A percentile compares a stretch with the other conserved stretches of the same genome.
Conservation (phyloP, 1,284 basidiomycete species). For the Cystobasidium slooffiae region DNA sequence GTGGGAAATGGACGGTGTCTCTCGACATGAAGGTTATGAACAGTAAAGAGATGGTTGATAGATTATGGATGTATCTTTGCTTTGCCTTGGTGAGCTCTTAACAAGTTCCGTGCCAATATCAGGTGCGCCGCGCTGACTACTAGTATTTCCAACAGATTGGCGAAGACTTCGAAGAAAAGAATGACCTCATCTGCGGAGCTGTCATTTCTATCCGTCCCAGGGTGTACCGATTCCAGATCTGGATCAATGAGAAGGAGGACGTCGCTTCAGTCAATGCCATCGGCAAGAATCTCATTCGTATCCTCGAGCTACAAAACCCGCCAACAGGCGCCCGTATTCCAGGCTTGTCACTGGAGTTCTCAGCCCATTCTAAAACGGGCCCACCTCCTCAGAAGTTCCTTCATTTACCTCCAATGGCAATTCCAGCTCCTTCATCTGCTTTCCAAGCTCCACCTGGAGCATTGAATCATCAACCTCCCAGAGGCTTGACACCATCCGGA, state of each 20-base stretch:
- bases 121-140: background rate
- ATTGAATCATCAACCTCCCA: background rate
- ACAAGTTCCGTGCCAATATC: background rate
- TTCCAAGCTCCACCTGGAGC: constrained; percentile 16
- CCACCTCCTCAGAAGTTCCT: constrained; percentile 24
- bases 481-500: constrained; percentile 7
- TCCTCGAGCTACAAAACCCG: constrained; percentile 51
- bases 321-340: constrained; percentile 18
- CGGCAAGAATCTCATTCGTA: constrained; percentile 49
- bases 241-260: constrained; percentile 52
- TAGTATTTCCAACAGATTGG: constrained; percentile 49
- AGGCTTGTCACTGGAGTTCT: constrained; percentile 34
- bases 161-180: constrained; percentile 54
- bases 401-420: constrained; percentile 14
- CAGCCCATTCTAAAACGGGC: constrained; percentile 9
- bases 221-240: constrained; percentile 55
- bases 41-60: constrained; percentile 54
- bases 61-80: constrained; percentile 57
- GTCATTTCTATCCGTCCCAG: constrained; percentile 54
- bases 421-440: constrained; percentile 32
- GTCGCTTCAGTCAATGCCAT: constrained; percentile 53
- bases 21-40: constrained; percentile 45
- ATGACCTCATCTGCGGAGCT: constrained; percentile 54
- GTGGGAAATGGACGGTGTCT: constrained; percentile 56
- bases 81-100: constrained; percentile 50